These are phyloP conservation scores for Fusarium sp. DNA, from an alignment of 2,329 filamentous ascomycete genomes.

Conservation along the genomic window DNA sequence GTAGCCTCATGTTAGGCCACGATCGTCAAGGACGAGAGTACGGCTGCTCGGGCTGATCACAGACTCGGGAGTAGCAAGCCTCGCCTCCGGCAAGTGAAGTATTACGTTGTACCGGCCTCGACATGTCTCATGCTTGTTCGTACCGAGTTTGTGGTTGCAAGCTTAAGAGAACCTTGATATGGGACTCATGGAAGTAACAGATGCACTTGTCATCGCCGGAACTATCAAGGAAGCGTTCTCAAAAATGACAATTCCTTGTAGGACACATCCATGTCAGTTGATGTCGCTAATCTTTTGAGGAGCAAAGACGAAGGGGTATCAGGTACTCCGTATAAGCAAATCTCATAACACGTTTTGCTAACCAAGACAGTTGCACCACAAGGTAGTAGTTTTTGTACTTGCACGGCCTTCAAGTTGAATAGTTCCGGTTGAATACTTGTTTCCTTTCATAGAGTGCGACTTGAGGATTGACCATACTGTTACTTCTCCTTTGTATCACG, in stretches of 20 bases:
- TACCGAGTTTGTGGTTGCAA: constrained; percentile 4
- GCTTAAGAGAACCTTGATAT: not conserved
- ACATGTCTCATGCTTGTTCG: not conserved
- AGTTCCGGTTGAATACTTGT: not conserved
- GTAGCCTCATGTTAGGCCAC: constrained; percentile 4
- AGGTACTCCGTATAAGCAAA: constrained; percentile 7
- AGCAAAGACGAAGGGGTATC: constrained; percentile 4
- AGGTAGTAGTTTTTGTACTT: not conserved
- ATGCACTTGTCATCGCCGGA: not conserved
- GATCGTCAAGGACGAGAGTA: not conserved
- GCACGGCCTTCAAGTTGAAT: not conserved
- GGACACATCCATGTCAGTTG: constrained; percentile 1
- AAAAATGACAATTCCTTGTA: not conserved
- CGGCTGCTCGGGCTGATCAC: not conserved
- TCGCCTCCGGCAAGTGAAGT: constrained; percentile 10
- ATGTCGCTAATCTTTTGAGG: not conserved
- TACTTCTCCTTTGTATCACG: constrained; percentile 13
- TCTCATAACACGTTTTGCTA: not conserved
- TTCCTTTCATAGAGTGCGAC: not conserved
- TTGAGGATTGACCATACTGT: not conserved
- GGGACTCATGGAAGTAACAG: not conserved
- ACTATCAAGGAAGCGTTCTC: not conserved
- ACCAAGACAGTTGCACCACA: constrained; percentile 3
- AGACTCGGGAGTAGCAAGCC: not conserved
- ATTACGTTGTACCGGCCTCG: not conserved